A percentile compares a stretch with the other conserved stretches of the same genome.
Conservation (phyloP, 768 basidiomycete genomes). For the Lactifluus piperatus region DNA sequence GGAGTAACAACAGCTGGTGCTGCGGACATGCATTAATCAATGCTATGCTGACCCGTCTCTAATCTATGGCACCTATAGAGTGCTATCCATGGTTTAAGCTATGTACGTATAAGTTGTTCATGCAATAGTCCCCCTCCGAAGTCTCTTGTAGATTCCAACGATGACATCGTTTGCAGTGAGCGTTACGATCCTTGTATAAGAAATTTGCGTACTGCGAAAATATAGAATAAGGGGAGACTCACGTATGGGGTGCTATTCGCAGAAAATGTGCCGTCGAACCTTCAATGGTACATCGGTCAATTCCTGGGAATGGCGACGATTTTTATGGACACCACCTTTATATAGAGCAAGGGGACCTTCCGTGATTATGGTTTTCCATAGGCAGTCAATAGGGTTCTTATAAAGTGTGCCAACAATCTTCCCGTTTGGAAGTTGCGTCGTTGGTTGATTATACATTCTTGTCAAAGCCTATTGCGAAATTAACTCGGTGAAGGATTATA, state of each 20-base stretch:
- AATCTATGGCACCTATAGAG: neutral
- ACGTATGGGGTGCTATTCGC: slow-evolving; percentile 90
- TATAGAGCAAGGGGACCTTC: slow-evolving; percentile 95
- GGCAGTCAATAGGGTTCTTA: slow-evolving; percentile 88
- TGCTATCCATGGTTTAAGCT: too few species aligned
- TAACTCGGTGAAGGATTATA: neutral
- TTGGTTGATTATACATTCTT: slow-evolving; percentile 94
- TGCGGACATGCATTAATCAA: too few species aligned
- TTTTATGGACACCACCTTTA: slow-evolving; percentile 49
- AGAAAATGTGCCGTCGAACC: slow-evolving; percentile 92
- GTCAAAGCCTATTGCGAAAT: slow-evolving; percentile 57
- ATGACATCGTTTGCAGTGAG: slow-evolving; percentile 83
- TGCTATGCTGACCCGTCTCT: neutral
- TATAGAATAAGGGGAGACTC: slow-evolving; percentile 24
- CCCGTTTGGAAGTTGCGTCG: slow-evolving; percentile 59
- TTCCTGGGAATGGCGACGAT: neutral
- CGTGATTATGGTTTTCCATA: slow-evolving; percentile 89
- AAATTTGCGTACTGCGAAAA: neutral
- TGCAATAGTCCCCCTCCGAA: slow-evolving; percentile 16
- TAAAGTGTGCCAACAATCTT: slow-evolving; percentile 69
- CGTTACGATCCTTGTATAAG: slow-evolving; percentile 63
- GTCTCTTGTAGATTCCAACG: slow-evolving; percentile 53
- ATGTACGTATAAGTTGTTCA: slow-evolving; percentile 4
- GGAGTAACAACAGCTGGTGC: too few species aligned
- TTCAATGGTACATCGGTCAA: slow-evolving; percentile 24